Conservation (phyloP, 495 filamentous ascomycete species). For the Penicillium robsamsonii region DNA sequence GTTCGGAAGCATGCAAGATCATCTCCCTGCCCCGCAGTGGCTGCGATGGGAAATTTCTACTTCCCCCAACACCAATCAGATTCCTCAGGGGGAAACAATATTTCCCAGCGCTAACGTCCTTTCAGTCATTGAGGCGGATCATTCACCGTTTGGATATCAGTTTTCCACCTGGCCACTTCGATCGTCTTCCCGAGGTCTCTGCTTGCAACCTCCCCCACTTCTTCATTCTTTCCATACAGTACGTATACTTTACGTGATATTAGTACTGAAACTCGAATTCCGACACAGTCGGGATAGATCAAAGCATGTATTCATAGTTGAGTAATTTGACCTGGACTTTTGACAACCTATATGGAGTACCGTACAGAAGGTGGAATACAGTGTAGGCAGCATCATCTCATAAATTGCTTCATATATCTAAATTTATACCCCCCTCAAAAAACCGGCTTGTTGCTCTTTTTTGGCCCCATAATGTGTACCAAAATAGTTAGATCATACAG, state of each 20-base stretch:
- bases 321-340: neutral
- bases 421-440: neutral
- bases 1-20: constrained; percentile 25
- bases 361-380: neutral
- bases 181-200: neutral
- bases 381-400: neutral
- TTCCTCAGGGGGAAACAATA: constrained; percentile 3
- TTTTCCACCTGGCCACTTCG: constrained; percentile 9
- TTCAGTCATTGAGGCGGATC: constrained; percentile 7
- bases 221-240: neutral
- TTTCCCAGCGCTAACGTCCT: constrained; percentile 17
- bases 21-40: constrained; percentile 31
- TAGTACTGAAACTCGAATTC: neutral
- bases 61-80: constrained; percentile 19
- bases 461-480: neutral
- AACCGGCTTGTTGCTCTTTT: neutral
- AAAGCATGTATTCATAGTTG: neutral
- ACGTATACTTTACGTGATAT: neutral
- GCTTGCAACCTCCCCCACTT: neutral
- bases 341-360: too few relatives aligned
- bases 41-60: constrained; percentile 14
- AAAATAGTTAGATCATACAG: neutral
- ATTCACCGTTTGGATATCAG: neutral
- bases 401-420: neutral
- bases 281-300: neutral